Evolutionary conservation across 2,329 filamentous ascomycete genomes (phyloP), one percentile per base, ranked within the genome.

Genomic region (Pyrenophora graminea): DNA sequence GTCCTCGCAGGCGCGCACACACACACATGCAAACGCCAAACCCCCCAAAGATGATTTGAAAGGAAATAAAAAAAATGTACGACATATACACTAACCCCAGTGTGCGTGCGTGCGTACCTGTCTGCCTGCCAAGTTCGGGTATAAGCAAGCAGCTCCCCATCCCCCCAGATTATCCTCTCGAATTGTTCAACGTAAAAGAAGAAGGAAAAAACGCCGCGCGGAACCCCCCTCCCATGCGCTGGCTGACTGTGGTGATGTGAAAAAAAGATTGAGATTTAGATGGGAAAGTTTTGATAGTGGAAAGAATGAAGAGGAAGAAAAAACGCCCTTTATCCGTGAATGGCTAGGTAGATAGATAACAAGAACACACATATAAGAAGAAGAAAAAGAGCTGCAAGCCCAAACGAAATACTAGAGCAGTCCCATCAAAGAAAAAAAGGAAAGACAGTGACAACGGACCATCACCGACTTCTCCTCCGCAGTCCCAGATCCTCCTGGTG

Each of bases 401-500:
- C 19, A 21, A 15, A 15, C 15, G 15, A 15, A 15, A 15, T 15
- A 15, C 15, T 15, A 1, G 15, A 15, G 15, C 15, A 15, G 15
- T 15, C 15, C 15, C 15, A 15, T 15, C 15, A 15, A 15, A 15
- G 15, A 15, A 15, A 15, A 15, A 15, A 15, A 15, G 15, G 15
- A 15, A 15, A 15, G 15, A 42, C 9, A 39, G 25, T 27, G 33
- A 15, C 15, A 25, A 13, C 3, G 2, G 2, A 39, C n/a, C 3
- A 21, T 62, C 41, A 62, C n/a, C 64, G 58, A 51, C 65, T 68
- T 32, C 64, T 45, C 18, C 66, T 54, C 34, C 71, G 48, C 37
- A 74, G 39, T 1, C 70, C 69, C 37, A 63, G 54, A 37, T 70
- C 68, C 39, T 70, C 61, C 6, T 62, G 57, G 45, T 68, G 63